A percentile compares a stretch with the other conserved stretches of the same genome.
Evolutionary conservation across 164 flowering plant species (phyloP).

Genomic region (Santalum album): DNA sequence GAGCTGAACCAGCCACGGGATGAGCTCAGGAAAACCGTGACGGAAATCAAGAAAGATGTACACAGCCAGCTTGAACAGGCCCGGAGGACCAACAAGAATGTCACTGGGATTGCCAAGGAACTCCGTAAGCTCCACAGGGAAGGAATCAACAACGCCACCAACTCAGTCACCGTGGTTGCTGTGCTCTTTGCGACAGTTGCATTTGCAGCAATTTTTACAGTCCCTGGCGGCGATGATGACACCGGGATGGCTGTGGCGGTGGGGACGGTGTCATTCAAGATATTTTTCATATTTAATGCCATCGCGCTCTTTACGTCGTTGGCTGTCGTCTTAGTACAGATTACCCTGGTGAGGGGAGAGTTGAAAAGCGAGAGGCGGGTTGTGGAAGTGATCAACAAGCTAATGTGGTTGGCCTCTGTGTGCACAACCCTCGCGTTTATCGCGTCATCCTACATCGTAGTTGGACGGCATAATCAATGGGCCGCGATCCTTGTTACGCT

Average conservation of each 20-base stretch:
- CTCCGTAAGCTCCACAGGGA: constrained; percentile 58
- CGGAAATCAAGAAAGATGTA: constrained; percentile 65
- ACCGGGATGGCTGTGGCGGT: constrained; percentile 47
- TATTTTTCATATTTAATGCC: constrained; percentile 65
- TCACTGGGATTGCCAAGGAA: constrained; percentile 59
- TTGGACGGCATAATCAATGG: constrained; percentile 43
- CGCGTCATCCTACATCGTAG: constrained; percentile 65
- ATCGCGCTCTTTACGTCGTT: constrained; percentile 67
- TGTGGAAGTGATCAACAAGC: constrained; percentile 63
- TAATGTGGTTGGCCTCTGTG: constrained; percentile 82
- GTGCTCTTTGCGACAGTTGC: constrained; percentile 77
- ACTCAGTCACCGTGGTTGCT: constrained; percentile 77
- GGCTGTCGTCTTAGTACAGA: constrained; percentile 79
- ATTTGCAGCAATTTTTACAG: constrained; percentile 68
- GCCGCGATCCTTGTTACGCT: constrained; percentile 57
- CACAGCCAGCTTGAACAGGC: constrained; percentile 71
- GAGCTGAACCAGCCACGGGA: constrained; percentile 75
- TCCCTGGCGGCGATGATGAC: constrained; percentile 57
- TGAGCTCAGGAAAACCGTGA: constrained; percentile 63
- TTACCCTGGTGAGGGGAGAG: constrained; percentile 71
- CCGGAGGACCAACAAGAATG: constrained; percentile 57
- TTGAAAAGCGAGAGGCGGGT: constrained; percentile 59
- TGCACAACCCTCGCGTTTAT: constrained; percentile 64
- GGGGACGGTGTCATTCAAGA: constrained; percentile 38
- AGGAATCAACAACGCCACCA: constrained; percentile 78